Percentiles rank a stretch among this genome's conserved stretches.
These are phyloP conservation scores for Rhizopus delemar DNA, from an alignment of 371 early-diverging fungal genomes.

Conservation along the genomic window DNA sequence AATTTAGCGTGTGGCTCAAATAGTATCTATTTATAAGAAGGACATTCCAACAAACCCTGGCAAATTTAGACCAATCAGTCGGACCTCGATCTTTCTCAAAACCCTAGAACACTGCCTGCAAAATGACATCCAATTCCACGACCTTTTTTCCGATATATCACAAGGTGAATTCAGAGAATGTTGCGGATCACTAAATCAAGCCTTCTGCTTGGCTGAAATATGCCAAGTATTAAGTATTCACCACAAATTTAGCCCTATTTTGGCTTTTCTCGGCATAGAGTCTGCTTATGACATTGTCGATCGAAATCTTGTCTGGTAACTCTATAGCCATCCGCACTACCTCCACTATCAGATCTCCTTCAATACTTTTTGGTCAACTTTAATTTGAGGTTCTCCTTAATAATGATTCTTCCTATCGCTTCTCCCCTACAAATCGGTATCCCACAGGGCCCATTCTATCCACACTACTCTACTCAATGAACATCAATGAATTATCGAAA, in stretches of 20 bases:
- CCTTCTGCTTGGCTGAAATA: slow-evolving; percentile 18
- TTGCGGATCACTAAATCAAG: slow-evolving; percentile 20
- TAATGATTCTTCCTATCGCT: slow-evolving; percentile 9
- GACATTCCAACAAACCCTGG: slow-evolving; percentile 16
- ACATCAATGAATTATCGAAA: slow-evolving; percentile 26
- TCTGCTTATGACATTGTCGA: slow-evolving; percentile 23
- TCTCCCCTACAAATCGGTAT: background rate
- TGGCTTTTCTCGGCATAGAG: slow-evolving; percentile 25
- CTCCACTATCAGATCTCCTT: slow-evolving; percentile 6
- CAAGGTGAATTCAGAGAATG: slow-evolving; percentile 32
- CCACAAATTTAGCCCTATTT: background rate
- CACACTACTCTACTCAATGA: slow-evolving; percentile 7
- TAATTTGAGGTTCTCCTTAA: background rate
- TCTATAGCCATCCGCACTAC: background rate
- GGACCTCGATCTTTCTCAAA: slow-evolving; percentile 13
- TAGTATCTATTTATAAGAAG: slow-evolving; percentile 22
- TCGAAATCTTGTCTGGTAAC: slow-evolving; percentile 3
- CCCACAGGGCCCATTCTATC: too few relatives aligned
- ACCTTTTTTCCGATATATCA: slow-evolving; percentile 10
- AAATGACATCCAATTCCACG: background rate
- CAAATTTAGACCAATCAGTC: slow-evolving; percentile 22
- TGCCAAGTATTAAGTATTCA: background rate
- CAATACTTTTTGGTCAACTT: slow-evolving; percentile 23
- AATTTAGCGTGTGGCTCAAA: too few relatives aligned
- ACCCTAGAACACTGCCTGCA: background rate